Evolutionary conservation across 495 filamentous ascomycete species (phyloP).

Genomic region (Glutinoglossum americanum): DNA sequence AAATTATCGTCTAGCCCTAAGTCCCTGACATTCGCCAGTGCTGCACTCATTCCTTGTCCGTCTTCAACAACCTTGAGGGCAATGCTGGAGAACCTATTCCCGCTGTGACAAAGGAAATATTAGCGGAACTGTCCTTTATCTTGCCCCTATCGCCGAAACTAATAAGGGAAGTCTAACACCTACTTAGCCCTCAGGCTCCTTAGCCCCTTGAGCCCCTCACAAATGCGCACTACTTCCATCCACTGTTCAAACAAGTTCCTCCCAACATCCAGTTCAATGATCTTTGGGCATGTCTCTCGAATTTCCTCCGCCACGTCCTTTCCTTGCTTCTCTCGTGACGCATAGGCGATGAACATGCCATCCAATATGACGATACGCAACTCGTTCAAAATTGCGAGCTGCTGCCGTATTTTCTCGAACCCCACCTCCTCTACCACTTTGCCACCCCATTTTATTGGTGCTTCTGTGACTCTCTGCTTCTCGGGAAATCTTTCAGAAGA

Average conservation of each 20-base stretch:
- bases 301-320: slow-evolving; percentile 19
- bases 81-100: slow-evolving; percentile 46
- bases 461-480: slow-evolving; percentile 11
- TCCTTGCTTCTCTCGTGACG: slow-evolving; percentile 17
- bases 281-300: slow-evolving; percentile 32
- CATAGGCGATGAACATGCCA: slow-evolving; percentile 34
- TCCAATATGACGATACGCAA: slow-evolving; percentile 68
- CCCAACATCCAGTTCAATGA: slow-evolving; percentile 69
- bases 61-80: slow-evolving; percentile 14
- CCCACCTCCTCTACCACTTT: slow-evolving; percentile 91
- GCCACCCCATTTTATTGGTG: slow-evolving; percentile 46
- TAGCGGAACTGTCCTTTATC: too few species aligned
- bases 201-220: slow-evolving; percentile 37
- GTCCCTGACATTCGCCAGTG: slow-evolving; percentile 37
- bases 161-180: too few species aligned
- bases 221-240: slow-evolving; percentile 44
- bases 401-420: slow-evolving; percentile 73
- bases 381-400: slow-evolving; percentile 56
- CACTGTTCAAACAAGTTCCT: slow-evolving; percentile 57
- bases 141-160: too few species aligned
- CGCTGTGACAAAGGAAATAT: slow-evolving; percentile 29
- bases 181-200: slow-evolving; percentile 50
- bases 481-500: slow-evolving; percentile 12
- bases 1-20: slow-evolving; percentile 55
- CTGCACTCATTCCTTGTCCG: slow-evolving; percentile 16